Conservation (phyloP, 352 stramenopile species). For the Phytophthora melonis region DNA sequence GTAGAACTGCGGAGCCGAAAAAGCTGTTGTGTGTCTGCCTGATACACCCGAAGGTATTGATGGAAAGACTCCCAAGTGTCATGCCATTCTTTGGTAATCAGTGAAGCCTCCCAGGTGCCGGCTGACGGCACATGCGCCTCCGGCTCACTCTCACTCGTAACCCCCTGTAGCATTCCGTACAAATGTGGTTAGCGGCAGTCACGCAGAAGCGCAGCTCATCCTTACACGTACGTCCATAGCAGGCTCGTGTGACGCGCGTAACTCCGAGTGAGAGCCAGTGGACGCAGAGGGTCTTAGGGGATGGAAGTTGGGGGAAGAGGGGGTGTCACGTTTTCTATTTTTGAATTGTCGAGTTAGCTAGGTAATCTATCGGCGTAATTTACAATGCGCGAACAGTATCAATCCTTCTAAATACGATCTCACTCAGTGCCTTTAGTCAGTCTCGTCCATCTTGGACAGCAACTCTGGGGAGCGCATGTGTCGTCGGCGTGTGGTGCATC, state of each 20-base stretch:
- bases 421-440: conserved; percentile 9
- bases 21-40: background rate
- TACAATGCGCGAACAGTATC: background rate
- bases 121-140: background rate
- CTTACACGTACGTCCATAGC: too few species aligned
- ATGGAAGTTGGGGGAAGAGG: background rate
- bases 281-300: background rate
- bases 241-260: too few species aligned
- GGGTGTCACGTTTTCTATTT: background rate
- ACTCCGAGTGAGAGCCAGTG: background rate
- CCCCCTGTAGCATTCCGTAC: too few species aligned
- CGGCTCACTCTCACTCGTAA: background rate
- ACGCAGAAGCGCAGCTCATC: background rate
- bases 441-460: too few species aligned
- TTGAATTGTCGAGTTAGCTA: background rate
- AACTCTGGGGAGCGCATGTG: too few species aligned
- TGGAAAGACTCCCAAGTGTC: background rate
- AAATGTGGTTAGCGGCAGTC: background rate
- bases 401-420: conserved; percentile 10
- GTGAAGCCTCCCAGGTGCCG: background rate
- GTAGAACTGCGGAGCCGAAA: background rate
- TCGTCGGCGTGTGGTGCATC: too few species aligned
- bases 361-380: conserved; percentile 1
- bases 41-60: background rate
- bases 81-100: background rate